Evolutionary conservation across 345 rosid species (phyloP).

Genomic region (Bretschneidera sinensis): DNA sequence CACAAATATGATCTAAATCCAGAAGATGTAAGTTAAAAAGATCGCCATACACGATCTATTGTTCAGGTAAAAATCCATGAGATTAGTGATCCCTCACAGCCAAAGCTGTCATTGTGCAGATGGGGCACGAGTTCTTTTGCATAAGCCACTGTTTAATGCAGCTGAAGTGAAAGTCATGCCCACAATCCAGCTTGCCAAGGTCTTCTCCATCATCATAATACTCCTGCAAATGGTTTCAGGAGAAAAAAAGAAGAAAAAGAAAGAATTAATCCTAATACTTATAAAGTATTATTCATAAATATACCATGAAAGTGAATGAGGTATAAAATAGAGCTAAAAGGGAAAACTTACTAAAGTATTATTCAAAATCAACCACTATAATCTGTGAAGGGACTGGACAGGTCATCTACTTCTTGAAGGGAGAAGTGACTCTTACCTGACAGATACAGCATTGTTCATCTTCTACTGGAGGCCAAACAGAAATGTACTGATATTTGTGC

Average conservation of each 20-base stretch:
- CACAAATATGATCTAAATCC: no score
- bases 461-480: neutral
- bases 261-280: neutral
- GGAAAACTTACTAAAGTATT: neutral
- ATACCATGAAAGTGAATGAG: neutral
- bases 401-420: neutral
- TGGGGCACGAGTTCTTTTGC: conserved; percentile 35
- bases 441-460: conserved; percentile 34
- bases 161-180: no score
- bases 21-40: neutral
- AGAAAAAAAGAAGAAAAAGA: neutral
- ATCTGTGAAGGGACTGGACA: neutral
- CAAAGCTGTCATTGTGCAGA: conserved; percentile 30
- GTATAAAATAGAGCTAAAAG: no score
- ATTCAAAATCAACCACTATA: neutral
- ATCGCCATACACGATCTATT: no score
- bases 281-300: no score
- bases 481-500: conserved; percentile 10
- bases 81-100: neutral
- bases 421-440: conserved; percentile 23
- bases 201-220: no score
- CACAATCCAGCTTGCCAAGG: no score
- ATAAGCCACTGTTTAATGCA: conserved; percentile 31
- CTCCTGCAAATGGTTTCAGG: conserved; percentile 31
- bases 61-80: no score